phyloP scores from a whole-genome alignment of 305 asterid genomes.

The Caryopteris hybrid region DNA sequence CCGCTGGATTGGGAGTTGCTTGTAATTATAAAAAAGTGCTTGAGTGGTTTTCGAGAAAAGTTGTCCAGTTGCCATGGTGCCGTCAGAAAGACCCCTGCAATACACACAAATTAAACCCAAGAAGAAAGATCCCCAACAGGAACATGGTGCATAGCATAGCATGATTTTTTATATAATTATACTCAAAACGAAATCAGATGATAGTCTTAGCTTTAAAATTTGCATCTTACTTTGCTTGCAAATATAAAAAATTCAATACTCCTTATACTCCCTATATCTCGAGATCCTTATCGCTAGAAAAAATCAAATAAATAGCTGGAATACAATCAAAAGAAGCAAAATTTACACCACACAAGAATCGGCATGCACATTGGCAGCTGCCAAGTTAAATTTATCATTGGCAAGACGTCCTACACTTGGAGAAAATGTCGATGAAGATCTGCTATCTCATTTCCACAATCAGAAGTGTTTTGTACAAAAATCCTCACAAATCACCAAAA shows the following conservation, averaged over 20 bases:
- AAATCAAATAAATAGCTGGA: too few species aligned
- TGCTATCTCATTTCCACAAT: slow-evolving; percentile 6
- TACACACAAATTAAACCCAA: background rate
- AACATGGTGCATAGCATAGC: background rate
- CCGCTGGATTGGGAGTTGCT: slow-evolving; percentile 83
- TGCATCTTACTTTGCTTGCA: background rate
- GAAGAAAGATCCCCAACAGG: background rate
- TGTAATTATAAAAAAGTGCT: slow-evolving; percentile 91
- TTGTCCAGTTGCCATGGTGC: slow-evolving; percentile 88
- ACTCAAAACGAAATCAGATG: background rate
- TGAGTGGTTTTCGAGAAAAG: slow-evolving; percentile 92
- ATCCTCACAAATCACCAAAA: background rate
- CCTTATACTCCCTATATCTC: too few species aligned
- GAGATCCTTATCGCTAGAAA: background rate
- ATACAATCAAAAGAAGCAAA: too few species aligned
- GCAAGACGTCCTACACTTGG: background rate
- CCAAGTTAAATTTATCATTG: slow-evolving; percentile 14
- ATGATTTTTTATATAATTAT: background rate
- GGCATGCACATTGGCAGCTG: background rate
- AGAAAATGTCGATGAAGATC: slow-evolving; percentile 14
- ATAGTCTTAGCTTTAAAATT: background rate
- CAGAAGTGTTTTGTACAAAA: background rate
- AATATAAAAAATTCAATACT: background rate
- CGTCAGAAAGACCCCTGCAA: slow-evolving; percentile 24
- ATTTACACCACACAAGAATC: background rate